Evolutionary conservation across 2,329 filamentous ascomycete genomes (phyloP).

Genomic region (Cercospora beticola): DNA sequence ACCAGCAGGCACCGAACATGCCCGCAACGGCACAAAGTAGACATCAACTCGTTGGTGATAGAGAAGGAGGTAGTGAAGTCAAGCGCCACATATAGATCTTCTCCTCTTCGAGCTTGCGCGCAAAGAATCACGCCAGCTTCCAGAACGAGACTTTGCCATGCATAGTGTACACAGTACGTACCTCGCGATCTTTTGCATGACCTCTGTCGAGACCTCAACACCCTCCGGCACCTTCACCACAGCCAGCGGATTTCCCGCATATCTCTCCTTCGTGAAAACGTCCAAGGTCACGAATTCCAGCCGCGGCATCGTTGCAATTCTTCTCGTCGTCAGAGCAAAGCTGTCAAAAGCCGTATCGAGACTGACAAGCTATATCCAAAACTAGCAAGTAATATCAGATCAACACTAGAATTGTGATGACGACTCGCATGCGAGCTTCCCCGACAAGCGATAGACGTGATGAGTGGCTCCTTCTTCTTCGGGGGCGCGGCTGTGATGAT

Average conservation of each 20-base stretch:
- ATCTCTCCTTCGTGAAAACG: constrained; percentile 52
- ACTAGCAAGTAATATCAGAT: background rate
- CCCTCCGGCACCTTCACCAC: constrained; percentile 50
- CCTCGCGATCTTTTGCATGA: constrained; percentile 55
- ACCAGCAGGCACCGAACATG: background rate
- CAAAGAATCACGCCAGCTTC: background rate
- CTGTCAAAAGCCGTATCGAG: background rate
- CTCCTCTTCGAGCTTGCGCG: background rate
- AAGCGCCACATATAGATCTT: background rate
- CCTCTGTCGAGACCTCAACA: constrained; percentile 44
- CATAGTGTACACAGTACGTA: background rate
- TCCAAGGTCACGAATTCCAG: constrained; percentile 41
- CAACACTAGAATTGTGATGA: background rate
- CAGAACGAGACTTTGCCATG: background rate
- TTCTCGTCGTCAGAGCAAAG: background rate
- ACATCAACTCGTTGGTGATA: background rate
- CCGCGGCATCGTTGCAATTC: constrained; percentile 7
- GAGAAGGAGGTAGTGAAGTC: background rate
- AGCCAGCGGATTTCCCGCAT: constrained; percentile 56
- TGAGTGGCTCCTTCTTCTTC: background rate
- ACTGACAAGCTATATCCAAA: background rate
- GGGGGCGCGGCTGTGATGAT: background rate
- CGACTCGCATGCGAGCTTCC: background rate
- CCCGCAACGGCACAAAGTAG: background rate
- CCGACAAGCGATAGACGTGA: background rate